Conservation (phyloP, 352 stramenopile species). For the Aphanomyces invadans region DNA sequence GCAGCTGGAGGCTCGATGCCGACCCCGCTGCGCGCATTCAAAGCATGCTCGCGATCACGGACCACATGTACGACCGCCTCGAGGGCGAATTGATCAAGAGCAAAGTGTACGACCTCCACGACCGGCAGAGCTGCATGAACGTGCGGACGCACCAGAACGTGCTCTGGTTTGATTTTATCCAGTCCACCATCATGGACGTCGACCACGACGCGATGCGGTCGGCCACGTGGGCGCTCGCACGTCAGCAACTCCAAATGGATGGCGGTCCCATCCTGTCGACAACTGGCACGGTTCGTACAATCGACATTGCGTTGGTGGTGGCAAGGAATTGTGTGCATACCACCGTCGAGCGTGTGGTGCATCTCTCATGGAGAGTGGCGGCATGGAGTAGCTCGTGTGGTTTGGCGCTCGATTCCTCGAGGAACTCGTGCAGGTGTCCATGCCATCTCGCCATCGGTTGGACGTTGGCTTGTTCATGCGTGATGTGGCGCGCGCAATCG, state of each 20-base stretch:
- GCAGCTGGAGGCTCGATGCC: constrained; percentile 7
- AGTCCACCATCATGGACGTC: background rate
- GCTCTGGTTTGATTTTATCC: constrained; percentile 23
- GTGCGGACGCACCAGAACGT: constrained; percentile 15
- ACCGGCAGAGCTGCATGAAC: background rate
- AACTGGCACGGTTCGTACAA: background rate
- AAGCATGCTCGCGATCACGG: constrained; percentile 10
- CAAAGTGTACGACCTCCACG: constrained; percentile 19
- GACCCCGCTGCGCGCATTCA: background rate
- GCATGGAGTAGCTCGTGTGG: too few species aligned
- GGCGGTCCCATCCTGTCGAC: background rate
- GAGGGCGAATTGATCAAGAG: constrained; percentile 22
- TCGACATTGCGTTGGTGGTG: too few species aligned
- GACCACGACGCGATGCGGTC: background rate
- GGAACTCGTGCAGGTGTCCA: too few species aligned
- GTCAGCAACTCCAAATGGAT: constrained; percentile 2
- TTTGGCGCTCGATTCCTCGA: too few species aligned
- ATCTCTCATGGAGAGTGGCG: too few species aligned
- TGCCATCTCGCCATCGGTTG: too few species aligned
- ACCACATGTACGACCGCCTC: constrained; percentile 10
- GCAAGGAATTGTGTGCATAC: too few species aligned
- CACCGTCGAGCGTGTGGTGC: too few species aligned
- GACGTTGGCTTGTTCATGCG: too few species aligned
- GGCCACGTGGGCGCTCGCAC: background rate
- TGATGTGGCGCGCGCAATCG: too few species aligned